Conservation (phyloP, 1,284 basidiomycete genomes). For the Thelephora terrestris region DNA sequence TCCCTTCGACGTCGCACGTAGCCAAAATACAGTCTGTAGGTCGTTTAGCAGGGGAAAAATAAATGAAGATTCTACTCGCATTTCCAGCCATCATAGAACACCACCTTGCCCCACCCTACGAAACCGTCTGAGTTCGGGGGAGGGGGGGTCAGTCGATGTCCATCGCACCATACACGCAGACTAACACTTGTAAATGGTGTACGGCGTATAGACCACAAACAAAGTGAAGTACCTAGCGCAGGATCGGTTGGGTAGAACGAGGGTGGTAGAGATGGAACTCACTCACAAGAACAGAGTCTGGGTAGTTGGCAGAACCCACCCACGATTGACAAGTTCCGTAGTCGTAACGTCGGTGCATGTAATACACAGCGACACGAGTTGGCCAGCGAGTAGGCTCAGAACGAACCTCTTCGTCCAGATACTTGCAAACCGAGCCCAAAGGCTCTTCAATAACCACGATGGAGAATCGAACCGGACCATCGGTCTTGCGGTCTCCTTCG, state of each 20-base stretch:
- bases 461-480: conserved; percentile 24
- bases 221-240: conserved; percentile 62
- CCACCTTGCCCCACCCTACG: conserved; percentile 66
- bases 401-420: conserved; percentile 67
- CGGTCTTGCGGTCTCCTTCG: too few relatives aligned
- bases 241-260: background rate
- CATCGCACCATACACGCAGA: conserved; percentile 2
- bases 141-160: background rate
- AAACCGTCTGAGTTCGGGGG: conserved; percentile 48
- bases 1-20: conserved; percentile 77
- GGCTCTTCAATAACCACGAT: conserved; percentile 37
- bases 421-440: conserved; percentile 51
- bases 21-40: conserved; percentile 62
- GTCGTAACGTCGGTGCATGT: conserved; percentile 80
- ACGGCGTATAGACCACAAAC: conserved; percentile 70
- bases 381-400: conserved; percentile 60
- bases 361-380: conserved; percentile 75
- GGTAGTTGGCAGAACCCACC: conserved; percentile 70
- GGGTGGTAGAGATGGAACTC: background rate
- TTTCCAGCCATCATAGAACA: conserved; percentile 74
- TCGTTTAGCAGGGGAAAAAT: background rate
- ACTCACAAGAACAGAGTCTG: conserved; percentile 75
- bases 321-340: conserved; percentile 58
- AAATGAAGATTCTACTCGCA: conserved; percentile 35
- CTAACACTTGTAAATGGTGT: conserved; percentile 74